Evolutionary conservation across 257 asterid genomes (phyloP).

Genomic region (Salvia miltiorrhiza): DNA sequence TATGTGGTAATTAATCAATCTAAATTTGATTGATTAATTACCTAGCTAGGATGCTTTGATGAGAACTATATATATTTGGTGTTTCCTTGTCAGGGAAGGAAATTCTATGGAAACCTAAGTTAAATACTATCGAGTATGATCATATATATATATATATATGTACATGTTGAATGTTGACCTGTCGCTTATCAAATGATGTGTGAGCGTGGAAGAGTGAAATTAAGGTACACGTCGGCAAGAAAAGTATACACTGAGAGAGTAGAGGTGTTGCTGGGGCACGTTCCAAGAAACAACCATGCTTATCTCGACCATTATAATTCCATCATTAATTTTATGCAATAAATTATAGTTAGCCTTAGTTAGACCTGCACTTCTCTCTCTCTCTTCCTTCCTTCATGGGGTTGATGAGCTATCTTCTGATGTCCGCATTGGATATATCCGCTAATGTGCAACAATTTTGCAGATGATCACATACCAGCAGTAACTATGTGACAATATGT

Average conservation of each 20-base stretch:
- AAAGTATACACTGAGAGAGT: background rate
- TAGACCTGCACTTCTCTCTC: too few species aligned
- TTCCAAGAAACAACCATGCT: slow-evolving; percentile 20
- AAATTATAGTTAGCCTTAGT: too few species aligned
- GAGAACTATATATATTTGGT: background rate
- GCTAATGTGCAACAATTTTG: too few species aligned
- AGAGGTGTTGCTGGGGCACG: background rate
- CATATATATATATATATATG: too few species aligned
- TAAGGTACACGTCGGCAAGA: background rate
- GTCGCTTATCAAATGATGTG: background rate
- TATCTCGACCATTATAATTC: background rate
- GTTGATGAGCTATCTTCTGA: too few species aligned
- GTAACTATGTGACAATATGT: too few species aligned
- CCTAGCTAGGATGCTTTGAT: background rate
- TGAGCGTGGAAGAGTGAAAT: background rate
- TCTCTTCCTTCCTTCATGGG: too few species aligned
- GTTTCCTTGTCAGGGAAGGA: slow-evolving; percentile 14
- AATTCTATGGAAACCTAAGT: slow-evolving; percentile 1
- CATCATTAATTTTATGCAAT: too few species aligned
- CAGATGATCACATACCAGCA: too few species aligned
- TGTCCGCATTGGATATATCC: too few species aligned
- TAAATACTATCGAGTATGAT: background rate
- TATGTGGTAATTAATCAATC: background rate
- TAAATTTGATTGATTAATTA: background rate
- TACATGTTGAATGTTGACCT: slow-evolving; percentile 33